Evolutionary conservation across 768 basidiomycete species (phyloP), one percentile per base, ranked within the genome.

Genomic region (Mycena albidolilacea): DNA sequence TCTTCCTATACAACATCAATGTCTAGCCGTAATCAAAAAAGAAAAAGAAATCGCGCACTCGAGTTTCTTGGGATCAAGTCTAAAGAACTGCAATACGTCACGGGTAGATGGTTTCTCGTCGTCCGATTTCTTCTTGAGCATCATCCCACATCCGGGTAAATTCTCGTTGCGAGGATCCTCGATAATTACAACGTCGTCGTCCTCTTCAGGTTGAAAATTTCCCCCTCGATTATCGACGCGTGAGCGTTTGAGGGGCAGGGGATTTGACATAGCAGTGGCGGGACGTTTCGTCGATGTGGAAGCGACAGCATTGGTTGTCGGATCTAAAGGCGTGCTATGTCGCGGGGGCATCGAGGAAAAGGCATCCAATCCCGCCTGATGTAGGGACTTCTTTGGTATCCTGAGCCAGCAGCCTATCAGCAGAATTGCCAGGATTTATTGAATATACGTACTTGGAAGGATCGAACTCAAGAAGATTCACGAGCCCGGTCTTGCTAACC

Each of bases 401-500:
- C 80, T 84, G 73, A 62, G 41, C 64, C 65, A 21, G 64, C 41
- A 12, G 52, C 57, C 43, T 64, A 54, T 64, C 61, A 48, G 75
- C 69, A 54, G 6, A 9, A 21, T 60, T 38, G 23, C 14, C 37
- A 19, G 8, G 7, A 52, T 8, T 43, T 43, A 65, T 67, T 60
- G 41, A 64, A 7, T 15, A 59, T 54, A 77, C 85, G 76, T 72
- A 93, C 94, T 78, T 85, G 17, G 90, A 89, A 19, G 96, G 95
- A 83, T 98, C 95, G 74, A 96, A 95, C 8, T 88, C 84, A 15
- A 97, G 84, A 10, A 98, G 85, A 74, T 89, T 92, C 48, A 89
- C 84, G 14, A 83, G 80, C 8, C 90, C 92, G 17, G 84, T 84
- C 75, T 87, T 89, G 65, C 84, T 85, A 48, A 91, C 81, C 80